Evolutionary conservation across 352 stramenopile genomes (phyloP).

Genomic region (Globisporangium canariense): DNA sequence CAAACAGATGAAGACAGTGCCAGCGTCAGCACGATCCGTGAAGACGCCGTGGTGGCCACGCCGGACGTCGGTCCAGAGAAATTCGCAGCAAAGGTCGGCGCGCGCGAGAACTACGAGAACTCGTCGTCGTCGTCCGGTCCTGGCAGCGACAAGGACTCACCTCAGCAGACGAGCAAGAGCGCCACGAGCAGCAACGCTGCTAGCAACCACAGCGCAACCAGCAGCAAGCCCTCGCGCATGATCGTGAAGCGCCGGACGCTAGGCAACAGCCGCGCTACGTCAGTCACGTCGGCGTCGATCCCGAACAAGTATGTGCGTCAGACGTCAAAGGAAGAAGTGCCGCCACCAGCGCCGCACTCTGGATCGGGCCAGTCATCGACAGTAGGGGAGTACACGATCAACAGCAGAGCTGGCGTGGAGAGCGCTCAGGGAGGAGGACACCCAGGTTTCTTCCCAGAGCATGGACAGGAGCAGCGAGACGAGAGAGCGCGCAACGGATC

Average conservation of each 20-base stretch:
- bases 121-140: conserved; percentile 45
- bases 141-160: conserved; percentile 41
- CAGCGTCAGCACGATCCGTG: conserved; percentile 9
- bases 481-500: conserved; percentile 10
- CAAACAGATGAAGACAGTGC: conserved; percentile 5
- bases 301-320: conserved; percentile 20
- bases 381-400: conserved; percentile 5
- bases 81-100: conserved; percentile 37
- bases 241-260: conserved; percentile 40
- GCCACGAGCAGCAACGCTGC: conserved; percentile 18
- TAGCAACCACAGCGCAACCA: conserved; percentile 25
- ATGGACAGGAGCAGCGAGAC: background rate
- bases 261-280: conserved; percentile 23
- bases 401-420: conserved; percentile 5
- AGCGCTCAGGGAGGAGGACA: background rate
- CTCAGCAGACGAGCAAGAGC: conserved; percentile 9
- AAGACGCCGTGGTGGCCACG: conserved; percentile 6
- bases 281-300: conserved; percentile 15
- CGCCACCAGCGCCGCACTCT: background rate
- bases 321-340: conserved; percentile 4
- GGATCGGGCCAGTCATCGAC: background rate
- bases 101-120: conserved; percentile 24
- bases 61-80: conserved; percentile 39
- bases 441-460: background rate
- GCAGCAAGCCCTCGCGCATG: conserved; percentile 47